Base-by-base conservation (phyloP, 177 flowering plant genomes). In the Tripterygium wilfordii region DNA sequence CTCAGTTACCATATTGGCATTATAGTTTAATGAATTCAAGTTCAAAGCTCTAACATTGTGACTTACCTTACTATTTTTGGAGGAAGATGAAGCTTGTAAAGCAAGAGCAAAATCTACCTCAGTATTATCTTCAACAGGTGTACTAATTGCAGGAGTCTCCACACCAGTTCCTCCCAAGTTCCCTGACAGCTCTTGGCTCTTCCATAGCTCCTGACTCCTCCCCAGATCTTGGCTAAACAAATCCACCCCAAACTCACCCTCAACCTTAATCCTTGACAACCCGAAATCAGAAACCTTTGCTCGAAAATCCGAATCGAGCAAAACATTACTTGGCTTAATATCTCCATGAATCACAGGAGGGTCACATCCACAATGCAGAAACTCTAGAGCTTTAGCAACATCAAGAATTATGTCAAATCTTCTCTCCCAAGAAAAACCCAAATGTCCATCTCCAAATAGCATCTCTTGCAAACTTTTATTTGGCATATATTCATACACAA, bases 261-360 rank as follows among this genome's bases (percentile, higher is more conserved):
- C 96, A 10, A 66, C 57, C 64, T 87, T 90, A 28, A 80, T 48
- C 61, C 95, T 85, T 2, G 99, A 85, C 61, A 90, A 56, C 51
- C 99, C 99, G 26, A 94, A 94, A 77, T 94, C 99, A 0, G 97
- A 90, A 53, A 90, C 43, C 63, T 80, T 90, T 0, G 92, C 99
- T 31, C 74, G 60, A 29, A 51, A 73, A 45, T 88, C 85, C 18
- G 68, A 65, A 45, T 85, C 86, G 15, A 94, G 75, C 48, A 94
- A 45, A 39, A 94, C 91, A 75, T 94, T 94, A 51, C 99, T 88
- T 2, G 99, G 97, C 77, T 94, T 94, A 9, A 94, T 62, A 57
- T 94, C 99, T 2, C 99, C 97, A 52, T 90, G 99, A 56, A 94
- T 80, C 27, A 94, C 83, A 3, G 95, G 96, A 0, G 97, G 97